Conservation (phyloP, 169 alveolate species). For the Cryptosporidium sp. region DNA sequence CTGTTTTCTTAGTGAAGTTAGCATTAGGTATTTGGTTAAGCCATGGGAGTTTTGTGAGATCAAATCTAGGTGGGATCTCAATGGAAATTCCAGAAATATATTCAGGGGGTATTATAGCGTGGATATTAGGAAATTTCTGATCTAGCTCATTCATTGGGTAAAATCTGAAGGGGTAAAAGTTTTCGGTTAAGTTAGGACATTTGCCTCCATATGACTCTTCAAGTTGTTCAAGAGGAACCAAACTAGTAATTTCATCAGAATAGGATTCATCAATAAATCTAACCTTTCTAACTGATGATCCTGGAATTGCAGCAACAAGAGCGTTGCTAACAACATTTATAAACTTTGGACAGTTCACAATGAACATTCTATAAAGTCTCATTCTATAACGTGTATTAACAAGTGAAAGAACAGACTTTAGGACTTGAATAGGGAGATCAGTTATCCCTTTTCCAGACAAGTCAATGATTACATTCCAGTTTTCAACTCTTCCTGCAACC, state of each 20-base stretch:
- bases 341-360: slow-evolving; percentile 76
- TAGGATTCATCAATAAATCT: slow-evolving; percentile 66
- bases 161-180: slow-evolving; percentile 68
- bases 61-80: slow-evolving; percentile 69
- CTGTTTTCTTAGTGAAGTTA: slow-evolving; percentile 37
- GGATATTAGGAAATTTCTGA: slow-evolving; percentile 21
- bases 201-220: slow-evolving; percentile 78
- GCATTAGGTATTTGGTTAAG: slow-evolving; percentile 12
- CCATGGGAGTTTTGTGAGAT: slow-evolving; percentile 51
- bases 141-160: slow-evolving; percentile 48
- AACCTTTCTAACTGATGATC: slow-evolving; percentile 74
- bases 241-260: slow-evolving; percentile 62
- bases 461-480: slow-evolving; percentile 78
- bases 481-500: slow-evolving; percentile 78
- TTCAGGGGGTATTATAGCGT: slow-evolving; percentile 33
- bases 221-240: slow-evolving; percentile 69
- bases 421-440: slow-evolving; percentile 66
- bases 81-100: slow-evolving; percentile 45
- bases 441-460: slow-evolving; percentile 68
- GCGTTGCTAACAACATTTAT: slow-evolving; percentile 71
- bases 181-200: slow-evolving; percentile 75
- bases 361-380: slow-evolving; percentile 75
- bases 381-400: slow-evolving; percentile 77
- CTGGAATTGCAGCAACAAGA: slow-evolving; percentile 74
- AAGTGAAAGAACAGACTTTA: slow-evolving; percentile 68